Evolutionary conservation across 768 basidiomycete genomes (phyloP).

Genomic region (Rhizopogon sp.): DNA sequence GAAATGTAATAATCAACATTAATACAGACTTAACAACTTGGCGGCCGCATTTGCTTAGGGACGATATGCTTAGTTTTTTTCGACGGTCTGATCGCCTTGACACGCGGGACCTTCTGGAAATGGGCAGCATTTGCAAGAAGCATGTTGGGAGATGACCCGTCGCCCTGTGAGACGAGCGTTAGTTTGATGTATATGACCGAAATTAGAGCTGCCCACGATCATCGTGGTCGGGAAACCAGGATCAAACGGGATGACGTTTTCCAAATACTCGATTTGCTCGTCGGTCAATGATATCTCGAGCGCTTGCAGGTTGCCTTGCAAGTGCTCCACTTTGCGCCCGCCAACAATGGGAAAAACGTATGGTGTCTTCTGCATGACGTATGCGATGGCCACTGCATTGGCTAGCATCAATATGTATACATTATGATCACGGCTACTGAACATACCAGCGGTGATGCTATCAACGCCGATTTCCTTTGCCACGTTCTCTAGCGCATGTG

Average conservation of each 20-base stretch:
- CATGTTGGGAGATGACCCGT: background rate
- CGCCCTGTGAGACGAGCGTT: background rate
- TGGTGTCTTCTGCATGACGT: slow-evolving; percentile 34
- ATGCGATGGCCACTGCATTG: slow-evolving; percentile 30
- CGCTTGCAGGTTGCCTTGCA: slow-evolving; percentile 31
- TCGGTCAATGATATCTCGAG: slow-evolving; percentile 26
- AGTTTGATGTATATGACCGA: background rate
- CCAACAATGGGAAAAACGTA: slow-evolving; percentile 33
- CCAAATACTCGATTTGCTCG: slow-evolving; percentile 28
- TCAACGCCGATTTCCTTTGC: slow-evolving; percentile 45
- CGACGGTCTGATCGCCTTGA: background rate
- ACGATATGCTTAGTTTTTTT: background rate
- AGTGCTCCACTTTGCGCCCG: slow-evolving; percentile 32
- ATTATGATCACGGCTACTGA: background rate
- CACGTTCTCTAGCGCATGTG: slow-evolving; percentile 43
- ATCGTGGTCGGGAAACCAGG: slow-evolving; percentile 28
- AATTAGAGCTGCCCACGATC: slow-evolving; percentile 17
- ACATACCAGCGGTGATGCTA: slow-evolving; percentile 32
- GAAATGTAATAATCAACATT: background rate
- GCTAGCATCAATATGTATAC: background rate
- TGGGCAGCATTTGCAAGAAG: background rate
- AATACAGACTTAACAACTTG: background rate
- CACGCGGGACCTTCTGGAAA: slow-evolving; percentile 5
- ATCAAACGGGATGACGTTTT: slow-evolving; percentile 26
- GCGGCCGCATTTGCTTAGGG: background rate